Conservation (phyloP, 164 flowering plant species). For the Magnolia changhungtana region DNA sequence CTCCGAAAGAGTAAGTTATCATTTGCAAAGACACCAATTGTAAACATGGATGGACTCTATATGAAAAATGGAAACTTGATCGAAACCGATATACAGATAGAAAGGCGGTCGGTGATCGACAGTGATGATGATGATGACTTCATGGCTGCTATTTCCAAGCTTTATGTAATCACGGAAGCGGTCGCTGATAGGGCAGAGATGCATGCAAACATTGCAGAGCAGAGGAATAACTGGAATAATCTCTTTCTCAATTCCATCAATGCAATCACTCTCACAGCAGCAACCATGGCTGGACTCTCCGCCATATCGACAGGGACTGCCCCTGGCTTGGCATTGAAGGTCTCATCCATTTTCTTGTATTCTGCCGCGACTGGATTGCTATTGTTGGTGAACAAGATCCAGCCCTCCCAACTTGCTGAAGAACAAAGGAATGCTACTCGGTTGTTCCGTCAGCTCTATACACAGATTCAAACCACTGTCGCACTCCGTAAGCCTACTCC, state of each 20-base stretch:
- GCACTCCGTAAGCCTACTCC: slow-evolving; percentile 23
- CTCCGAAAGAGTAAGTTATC: not conserved
- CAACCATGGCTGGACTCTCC: slow-evolving; percentile 51
- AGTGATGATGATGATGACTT: not conserved
- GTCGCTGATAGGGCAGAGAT: slow-evolving; percentile 44
- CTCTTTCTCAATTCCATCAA: slow-evolving; percentile 42
- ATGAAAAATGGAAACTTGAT: not conserved
- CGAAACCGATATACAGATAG: slow-evolving; percentile 1
- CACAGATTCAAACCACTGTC: slow-evolving; percentile 37
- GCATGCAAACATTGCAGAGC: slow-evolving; percentile 46
- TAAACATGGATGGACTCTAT: slow-evolving; percentile 15
- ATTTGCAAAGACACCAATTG: slow-evolving; percentile 21
- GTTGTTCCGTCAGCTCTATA: slow-evolving; percentile 50
- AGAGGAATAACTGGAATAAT: slow-evolving; percentile 49
- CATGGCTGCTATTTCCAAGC: slow-evolving; percentile 18
- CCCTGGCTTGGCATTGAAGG: slow-evolving; percentile 32
- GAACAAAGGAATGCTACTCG: slow-evolving; percentile 68
- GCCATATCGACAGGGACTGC: slow-evolving; percentile 51
- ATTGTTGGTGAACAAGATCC: slow-evolving; percentile 60
- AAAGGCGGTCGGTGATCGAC: not conserved
- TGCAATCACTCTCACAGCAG: slow-evolving; percentile 39
- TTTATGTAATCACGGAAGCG: slow-evolving; percentile 33
- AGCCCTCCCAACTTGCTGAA: slow-evolving; percentile 78
- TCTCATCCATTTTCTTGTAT: slow-evolving; percentile 43
- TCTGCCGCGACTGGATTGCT: slow-evolving; percentile 56